Conservation (phyloP, 83 land plant species). For the Picea mariana region DNA sequence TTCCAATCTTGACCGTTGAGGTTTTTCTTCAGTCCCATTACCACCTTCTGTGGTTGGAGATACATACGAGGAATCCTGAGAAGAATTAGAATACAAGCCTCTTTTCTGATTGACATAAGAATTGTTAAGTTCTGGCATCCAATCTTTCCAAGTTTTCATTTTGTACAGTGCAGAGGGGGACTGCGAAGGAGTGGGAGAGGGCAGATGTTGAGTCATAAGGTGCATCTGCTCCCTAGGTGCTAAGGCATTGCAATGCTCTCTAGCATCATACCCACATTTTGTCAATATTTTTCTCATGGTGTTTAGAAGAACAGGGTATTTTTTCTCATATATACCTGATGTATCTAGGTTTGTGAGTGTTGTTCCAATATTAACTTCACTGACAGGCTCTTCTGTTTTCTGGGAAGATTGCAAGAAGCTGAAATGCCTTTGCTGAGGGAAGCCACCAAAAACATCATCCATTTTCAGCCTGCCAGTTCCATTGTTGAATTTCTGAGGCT, state of each 20-base stretch:
- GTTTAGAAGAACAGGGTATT: neutral
- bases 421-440: neutral
- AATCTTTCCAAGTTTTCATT: constrained; percentile 9
- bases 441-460: constrained; percentile 17
- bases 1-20: neutral
- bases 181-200: neutral
- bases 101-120: neutral
- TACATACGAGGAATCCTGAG: neutral
- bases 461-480: too few species aligned
- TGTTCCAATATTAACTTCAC: constrained; percentile 2
- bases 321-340: neutral
- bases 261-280: neutral
- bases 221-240: too few species aligned
- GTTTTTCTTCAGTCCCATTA: constrained; percentile 4
- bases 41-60: neutral
- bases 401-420: neutral
- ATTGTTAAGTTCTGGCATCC: neutral
- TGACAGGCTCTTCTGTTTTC: neutral
- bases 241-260: too few species aligned
- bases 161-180: neutral
- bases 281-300: neutral
- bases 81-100: neutral
- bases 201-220: too few species aligned
- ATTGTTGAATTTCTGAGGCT: neutral
- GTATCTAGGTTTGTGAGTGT: neutral